Evolutionary conservation across 306 rosid species (phyloP).

Genomic region (Abrus pulchellus): DNA sequence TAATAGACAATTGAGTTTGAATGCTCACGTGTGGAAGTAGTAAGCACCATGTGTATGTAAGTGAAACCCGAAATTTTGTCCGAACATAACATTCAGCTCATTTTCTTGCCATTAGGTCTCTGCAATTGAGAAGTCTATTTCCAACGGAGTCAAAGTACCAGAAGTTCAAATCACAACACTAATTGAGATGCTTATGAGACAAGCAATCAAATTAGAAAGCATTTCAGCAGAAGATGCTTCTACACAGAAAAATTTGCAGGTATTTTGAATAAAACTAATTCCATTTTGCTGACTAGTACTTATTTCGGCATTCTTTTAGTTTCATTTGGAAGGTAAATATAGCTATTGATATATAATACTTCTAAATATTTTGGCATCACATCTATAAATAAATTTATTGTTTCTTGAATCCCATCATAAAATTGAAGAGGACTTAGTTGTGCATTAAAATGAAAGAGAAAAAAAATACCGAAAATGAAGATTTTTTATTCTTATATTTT

Average conservation of each 20-base stretch:
- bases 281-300: background rate
- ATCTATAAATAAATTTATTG: background rate
- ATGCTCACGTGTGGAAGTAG: background rate
- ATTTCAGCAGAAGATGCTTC: conserved; percentile 76
- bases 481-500: too few species aligned
- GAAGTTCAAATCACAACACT: conserved; percentile 86
- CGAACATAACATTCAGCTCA: background rate
- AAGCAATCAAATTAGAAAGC: conserved; percentile 77
- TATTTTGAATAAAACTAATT: conserved; percentile 18
- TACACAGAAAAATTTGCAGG: conserved; percentile 74
- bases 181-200: conserved; percentile 90
- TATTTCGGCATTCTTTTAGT: background rate
- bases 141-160: conserved; percentile 71
- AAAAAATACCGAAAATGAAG: background rate
- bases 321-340: background rate
- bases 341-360: background rate
- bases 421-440: background rate
- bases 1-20: conserved; percentile 14
- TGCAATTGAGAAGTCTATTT: conserved; percentile 67
- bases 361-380: background rate
- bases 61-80: background rate
- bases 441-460: background rate
- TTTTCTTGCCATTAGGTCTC: conserved; percentile 52
- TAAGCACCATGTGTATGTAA: background rate
- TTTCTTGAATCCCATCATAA: background rate